Conservation (phyloP, 2,329 filamentous ascomycete genomes). For the Plectosphaerella plurivora region DNA sequence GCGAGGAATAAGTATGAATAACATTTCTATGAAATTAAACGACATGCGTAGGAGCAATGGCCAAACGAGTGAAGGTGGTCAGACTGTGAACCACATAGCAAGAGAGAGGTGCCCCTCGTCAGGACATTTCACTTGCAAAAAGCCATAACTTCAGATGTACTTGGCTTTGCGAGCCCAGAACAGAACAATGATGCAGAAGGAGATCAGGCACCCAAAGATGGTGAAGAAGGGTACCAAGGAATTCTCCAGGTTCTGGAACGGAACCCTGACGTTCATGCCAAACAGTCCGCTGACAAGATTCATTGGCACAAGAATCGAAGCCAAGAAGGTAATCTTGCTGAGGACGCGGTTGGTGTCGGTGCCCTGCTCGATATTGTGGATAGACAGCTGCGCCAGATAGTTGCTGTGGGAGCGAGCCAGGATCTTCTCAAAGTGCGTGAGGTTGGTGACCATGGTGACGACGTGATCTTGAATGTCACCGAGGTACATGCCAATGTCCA, state of each 20-base stretch:
- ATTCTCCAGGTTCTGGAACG: slow-evolving; percentile 46
- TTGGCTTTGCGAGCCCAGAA: slow-evolving; percentile 36
- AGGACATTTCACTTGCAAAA: too few species aligned
- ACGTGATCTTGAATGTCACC: slow-evolving; percentile 99
- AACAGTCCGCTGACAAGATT: slow-evolving; percentile 87
- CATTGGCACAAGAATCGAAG: slow-evolving; percentile 91
- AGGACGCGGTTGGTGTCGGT: slow-evolving; percentile 85
- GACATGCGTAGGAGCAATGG: too few species aligned
- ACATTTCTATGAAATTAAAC: too few species aligned
- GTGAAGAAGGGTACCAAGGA: slow-evolving; percentile 51
- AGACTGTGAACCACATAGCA: too few species aligned
- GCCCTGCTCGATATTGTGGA: slow-evolving; percentile 84
- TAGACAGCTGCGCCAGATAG: slow-evolving; percentile 89
- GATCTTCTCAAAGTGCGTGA: slow-evolving; percentile 97
- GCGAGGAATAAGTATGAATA: too few species aligned
- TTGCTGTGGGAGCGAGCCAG: slow-evolving; percentile 90
- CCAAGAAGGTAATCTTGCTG: slow-evolving; percentile 91
- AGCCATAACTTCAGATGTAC: slow-evolving; percentile 33
- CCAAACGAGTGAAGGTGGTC: too few species aligned
- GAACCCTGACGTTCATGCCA: slow-evolving; percentile 81
- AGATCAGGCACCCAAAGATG: slow-evolving; percentile 48
- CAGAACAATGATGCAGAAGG: slow-evolving; percentile 44
- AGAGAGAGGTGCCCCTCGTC: too few species aligned
- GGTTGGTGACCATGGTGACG: slow-evolving; percentile 96
- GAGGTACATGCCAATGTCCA: slow-evolving; percentile 94